Evolutionary conservation across 768 basidiomycete species (phyloP), one percentile per base, ranked within the genome.

Genomic region (Tubosaeta brunneosetosa): DNA sequence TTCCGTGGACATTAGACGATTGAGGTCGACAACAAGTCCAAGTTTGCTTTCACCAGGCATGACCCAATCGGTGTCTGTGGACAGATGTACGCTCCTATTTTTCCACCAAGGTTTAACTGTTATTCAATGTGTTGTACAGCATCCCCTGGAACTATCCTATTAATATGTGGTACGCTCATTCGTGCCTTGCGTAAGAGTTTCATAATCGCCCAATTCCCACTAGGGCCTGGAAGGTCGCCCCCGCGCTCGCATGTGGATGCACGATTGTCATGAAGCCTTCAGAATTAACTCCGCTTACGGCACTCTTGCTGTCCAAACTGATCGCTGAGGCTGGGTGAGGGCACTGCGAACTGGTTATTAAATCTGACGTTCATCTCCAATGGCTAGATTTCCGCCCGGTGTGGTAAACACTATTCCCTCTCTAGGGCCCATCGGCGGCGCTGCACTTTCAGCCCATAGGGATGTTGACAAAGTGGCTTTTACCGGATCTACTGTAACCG

Each of bases 131-230:
- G 50, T 13, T 37, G 26, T 43, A 38, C 63, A 90, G 86, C 60
- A 91, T 93, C 59, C 91, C 92, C 7, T 94, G 91, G 92, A 95
- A 94, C 65, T 95, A 91, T 61, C 91, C 88, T 8, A 91, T 92
- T 67, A 82, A 78, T 59, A 90, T 89, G 88, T 88, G 86, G 88
- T 85, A 58, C 2, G 62, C n/a, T 33, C 33, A 17, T 50, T 19
- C 26, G 14, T 44, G 26, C 44, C 44, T 52, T 47, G 53, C 44
- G 44, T 37, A 32, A 31, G 50, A 43, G 8, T 47, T 29, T 40
- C 8, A 32, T 42, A 31, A 51, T 27, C 37, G 50, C 49, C 27
- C 37, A 29, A 58, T 46, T 50, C 17, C 27, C 26, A 32, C 33
- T 49, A 86, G 85, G 83, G 72, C 85, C 26, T 94, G 93, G 93